Evolutionary conservation across 192 early-diverging fungal species (phyloP).

Genomic region (Coemansia sp.): DNA sequence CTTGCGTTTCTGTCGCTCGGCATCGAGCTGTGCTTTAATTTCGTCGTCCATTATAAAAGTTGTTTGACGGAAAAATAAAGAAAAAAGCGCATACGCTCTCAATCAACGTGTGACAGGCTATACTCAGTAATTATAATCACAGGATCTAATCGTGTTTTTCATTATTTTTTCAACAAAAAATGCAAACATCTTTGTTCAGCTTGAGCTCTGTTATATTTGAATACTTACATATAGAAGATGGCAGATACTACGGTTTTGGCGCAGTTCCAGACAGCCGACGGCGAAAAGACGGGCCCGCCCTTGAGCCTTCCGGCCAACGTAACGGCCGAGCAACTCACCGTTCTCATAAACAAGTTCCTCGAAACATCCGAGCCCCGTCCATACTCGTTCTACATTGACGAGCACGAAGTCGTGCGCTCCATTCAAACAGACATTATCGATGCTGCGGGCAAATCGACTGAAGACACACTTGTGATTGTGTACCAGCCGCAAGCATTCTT

Average conservation of each 20-base stretch:
- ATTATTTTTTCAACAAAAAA: too few species aligned
- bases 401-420: constrained; percentile 74
- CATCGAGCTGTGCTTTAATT: constrained; percentile 43
- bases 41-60: constrained; percentile 10
- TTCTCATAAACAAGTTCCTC: constrained; percentile 90
- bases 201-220: background rate
- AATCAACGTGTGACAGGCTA: background rate
- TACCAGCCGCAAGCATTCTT: constrained; percentile 97
- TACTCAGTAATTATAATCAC: background rate
- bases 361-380: constrained; percentile 80
- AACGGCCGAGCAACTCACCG: constrained; percentile 79
- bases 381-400: constrained; percentile 90
- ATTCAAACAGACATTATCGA: constrained; percentile 80
- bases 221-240: background rate
- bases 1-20: constrained; percentile 35
- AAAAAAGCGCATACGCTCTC: background rate
- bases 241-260: constrained; percentile 31
- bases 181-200: background rate
- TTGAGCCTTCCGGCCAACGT: constrained; percentile 83
- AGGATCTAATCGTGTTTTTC: background rate
- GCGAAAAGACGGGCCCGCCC: constrained; percentile 79
- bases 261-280: constrained; percentile 78
- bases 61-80: background rate
- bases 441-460: constrained; percentile 73
- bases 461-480: constrained; percentile 86